Percentiles rank a stretch among this genome's conserved stretches.
Evolutionary conservation across 2,329 filamentous ascomycete genomes (phyloP).

Genomic region (Scedosporium aurantiacum): DNA sequence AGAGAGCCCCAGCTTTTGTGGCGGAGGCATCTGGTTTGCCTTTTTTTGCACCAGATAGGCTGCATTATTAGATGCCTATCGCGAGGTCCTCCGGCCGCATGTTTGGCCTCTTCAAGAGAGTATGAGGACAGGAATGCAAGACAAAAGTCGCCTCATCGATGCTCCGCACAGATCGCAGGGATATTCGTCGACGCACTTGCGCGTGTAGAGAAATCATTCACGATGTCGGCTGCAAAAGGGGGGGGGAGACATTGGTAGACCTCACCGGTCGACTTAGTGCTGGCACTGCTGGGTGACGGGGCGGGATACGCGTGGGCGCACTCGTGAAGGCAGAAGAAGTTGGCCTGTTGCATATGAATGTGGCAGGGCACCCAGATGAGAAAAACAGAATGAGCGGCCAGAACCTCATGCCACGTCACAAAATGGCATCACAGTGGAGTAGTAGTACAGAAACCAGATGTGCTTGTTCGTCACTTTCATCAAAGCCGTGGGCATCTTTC

Average conservation of each 20-base stretch:
- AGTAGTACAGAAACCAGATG: neutral
- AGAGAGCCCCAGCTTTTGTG: neutral
- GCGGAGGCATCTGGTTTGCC: neutral
- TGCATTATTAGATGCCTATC: neutral
- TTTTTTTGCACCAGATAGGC: neutral
- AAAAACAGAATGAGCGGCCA: neutral
- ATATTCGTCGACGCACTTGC: neutral
- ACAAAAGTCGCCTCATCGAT: neutral
- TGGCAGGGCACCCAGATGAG: neutral
- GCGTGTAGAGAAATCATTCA: too few relatives aligned
- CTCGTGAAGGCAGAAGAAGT: neutral
- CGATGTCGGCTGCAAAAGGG: neutral
- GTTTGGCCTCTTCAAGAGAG: neutral
- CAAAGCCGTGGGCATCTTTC: neutral
- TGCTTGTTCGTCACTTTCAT: neutral
- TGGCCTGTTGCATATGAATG: neutral
- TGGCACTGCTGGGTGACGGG: neutral
- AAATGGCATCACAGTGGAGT: neutral
- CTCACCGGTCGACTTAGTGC: neutral
- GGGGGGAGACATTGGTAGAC: neutral
- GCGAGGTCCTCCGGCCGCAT: neutral
- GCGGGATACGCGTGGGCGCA: neutral
- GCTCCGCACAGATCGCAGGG: too few relatives aligned
- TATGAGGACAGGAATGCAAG: neutral
- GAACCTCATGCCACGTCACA: neutral